Evolutionary conservation across 148 eudicot genomes (phyloP).

Genomic region (Drosera capensis): DNA sequence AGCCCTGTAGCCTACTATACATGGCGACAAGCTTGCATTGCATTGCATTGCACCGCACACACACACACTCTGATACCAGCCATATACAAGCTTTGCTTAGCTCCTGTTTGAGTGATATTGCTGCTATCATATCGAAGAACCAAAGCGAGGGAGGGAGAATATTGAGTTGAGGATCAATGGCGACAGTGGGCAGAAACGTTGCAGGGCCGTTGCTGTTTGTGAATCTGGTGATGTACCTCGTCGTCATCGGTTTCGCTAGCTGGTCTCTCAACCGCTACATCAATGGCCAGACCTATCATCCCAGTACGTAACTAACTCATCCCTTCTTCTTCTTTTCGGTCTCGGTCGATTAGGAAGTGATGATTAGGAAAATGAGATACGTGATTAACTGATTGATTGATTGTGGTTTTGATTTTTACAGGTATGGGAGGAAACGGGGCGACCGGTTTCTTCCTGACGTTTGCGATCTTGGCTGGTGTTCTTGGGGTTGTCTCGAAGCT

Average conservation of each 20-base stretch:
- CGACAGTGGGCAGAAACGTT: conserved; percentile 23
- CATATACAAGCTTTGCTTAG: too few relatives aligned
- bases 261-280: conserved; percentile 39
- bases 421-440: conserved; percentile 60
- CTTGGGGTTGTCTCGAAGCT: conserved; percentile 42
- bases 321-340: not conserved
- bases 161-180: conserved; percentile 2
- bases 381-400: not conserved
- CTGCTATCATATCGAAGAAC: too few relatives aligned
- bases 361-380: not conserved
- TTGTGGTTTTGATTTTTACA: conserved; percentile 3
- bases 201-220: conserved; percentile 41
- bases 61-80: too few relatives aligned
- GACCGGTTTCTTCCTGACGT: conserved; percentile 28
- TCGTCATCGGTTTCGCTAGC: conserved; percentile 44
- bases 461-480: conserved; percentile 36
- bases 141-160: not conserved
- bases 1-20: too few relatives aligned
- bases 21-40: too few relatives aligned
- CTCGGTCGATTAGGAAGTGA: not conserved
- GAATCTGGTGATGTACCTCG: conserved; percentile 29
- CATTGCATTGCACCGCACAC: too few relatives aligned
- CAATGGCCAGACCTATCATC: conserved; percentile 35
- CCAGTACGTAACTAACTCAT: conserved; percentile 27
- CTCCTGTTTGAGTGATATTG: too few relatives aligned